phyloP scores from a whole-genome alignment of 2,329 filamentous ascomycete genomes.

The Dothideomycetes sp. region DNA sequence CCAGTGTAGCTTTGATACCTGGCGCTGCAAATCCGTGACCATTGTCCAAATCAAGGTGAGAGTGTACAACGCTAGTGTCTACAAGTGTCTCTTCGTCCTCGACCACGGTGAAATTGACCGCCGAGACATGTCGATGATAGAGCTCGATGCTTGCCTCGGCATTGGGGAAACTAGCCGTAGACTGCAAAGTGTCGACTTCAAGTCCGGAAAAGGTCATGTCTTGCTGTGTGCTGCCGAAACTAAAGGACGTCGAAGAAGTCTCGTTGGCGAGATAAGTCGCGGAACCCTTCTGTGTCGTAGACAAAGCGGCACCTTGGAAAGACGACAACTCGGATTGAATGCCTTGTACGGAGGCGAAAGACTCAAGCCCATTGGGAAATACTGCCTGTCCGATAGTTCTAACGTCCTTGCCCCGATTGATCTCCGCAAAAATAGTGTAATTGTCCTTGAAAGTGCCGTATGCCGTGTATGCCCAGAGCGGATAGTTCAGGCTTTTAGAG shows the following conservation, averaged over 20 bases:
- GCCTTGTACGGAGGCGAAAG: conserved; percentile 30
- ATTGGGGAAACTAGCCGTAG: conserved; percentile 7
- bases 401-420: conserved; percentile 40
- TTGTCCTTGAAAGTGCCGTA: conserved; percentile 31
- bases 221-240: conserved; percentile 47
- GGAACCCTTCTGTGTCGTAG: conserved; percentile 46
- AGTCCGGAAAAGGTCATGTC: conserved; percentile 44
- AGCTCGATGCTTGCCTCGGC: conserved; percentile 28
- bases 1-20: conserved; percentile 18
- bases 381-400: conserved; percentile 34
- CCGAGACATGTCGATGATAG: conserved; percentile 47
- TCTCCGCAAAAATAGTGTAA: conserved; percentile 34
- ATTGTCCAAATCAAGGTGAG: conserved; percentile 4
- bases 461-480: conserved; percentile 46
- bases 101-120: conserved; percentile 43
- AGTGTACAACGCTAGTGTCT: conserved; percentile 1
- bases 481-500: conserved; percentile 44
- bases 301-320: conserved; percentile 30
- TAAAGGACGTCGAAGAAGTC: conserved; percentile 37
- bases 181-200: conserved; percentile 7
- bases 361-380: conserved; percentile 51
- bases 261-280: conserved; percentile 42
- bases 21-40: conserved; percentile 16
- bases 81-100: conserved; percentile 33
- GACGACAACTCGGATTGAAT: conserved; percentile 4